phyloP scores from a whole-genome alignment of 768 basidiomycete species.

The Mycena crocata region DNA sequence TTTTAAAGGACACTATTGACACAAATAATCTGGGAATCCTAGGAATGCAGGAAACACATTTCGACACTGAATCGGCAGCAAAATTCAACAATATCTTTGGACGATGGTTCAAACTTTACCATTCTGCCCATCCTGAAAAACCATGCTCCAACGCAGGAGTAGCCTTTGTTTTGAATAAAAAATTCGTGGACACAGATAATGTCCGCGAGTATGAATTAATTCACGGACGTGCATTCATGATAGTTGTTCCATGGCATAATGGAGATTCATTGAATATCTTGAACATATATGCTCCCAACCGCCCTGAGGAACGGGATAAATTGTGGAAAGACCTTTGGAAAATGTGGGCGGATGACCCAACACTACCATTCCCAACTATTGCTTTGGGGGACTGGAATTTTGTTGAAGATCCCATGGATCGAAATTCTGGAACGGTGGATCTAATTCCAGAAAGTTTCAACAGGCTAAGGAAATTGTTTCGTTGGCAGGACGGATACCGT shows the following conservation, averaged over 20 bases:
- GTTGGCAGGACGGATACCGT: constrained; percentile 21
- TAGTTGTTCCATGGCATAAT: background rate
- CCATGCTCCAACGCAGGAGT: background rate
- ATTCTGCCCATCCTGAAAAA: background rate
- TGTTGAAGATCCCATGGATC: constrained; percentile 35
- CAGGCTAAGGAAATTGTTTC: background rate
- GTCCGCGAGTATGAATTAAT: background rate
- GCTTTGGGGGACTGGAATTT: constrained; percentile 43
- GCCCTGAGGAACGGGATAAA: background rate
- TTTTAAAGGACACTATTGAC: constrained; percentile 20
- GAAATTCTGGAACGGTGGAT: constrained; percentile 11
- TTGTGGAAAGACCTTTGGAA: background rate
- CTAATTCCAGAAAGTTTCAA: background rate
- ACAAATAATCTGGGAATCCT: constrained; percentile 10
- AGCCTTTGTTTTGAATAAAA: background rate
- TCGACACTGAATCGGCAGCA: background rate
- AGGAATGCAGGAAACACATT: background rate
- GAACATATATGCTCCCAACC: background rate
- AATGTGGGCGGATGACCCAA: background rate
- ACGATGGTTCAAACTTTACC: background rate
- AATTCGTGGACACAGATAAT: background rate
- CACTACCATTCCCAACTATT: background rate
- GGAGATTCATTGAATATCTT: background rate
- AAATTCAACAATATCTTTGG: background rate
- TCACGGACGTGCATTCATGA: background rate